These are phyloP conservation scores for Magnolia sinica DNA, from an alignment of 164 flowering plant species.

Conservation along the genomic window DNA sequence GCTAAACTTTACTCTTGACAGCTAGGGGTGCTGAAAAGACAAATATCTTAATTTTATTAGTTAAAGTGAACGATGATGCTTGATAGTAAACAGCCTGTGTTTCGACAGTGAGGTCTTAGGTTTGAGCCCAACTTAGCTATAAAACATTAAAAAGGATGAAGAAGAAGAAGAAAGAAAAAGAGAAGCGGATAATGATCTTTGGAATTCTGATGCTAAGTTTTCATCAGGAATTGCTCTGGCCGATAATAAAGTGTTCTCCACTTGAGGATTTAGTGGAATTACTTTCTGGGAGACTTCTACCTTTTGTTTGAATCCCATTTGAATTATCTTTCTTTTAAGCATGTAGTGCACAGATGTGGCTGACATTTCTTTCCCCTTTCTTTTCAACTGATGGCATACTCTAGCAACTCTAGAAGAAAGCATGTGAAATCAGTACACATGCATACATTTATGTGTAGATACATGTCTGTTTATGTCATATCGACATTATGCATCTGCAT, in stretches of 20 bases:
- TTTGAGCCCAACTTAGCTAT: no score
- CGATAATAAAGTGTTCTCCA: neutral
- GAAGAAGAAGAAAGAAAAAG: no score
- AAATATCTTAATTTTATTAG: no score
- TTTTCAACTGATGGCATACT: neutral
- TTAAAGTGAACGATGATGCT: no score
- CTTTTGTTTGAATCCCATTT: neutral
- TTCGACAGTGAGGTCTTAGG: no score
- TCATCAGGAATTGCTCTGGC: no score
- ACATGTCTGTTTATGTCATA: neutral
- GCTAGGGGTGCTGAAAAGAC: neutral
- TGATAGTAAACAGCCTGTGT: no score
- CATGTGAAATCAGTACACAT: neutral
- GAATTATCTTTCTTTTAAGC: neutral
- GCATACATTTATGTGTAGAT: neutral
- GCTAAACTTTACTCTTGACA: neutral
- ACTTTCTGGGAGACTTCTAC: neutral
- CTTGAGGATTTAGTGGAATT: neutral
- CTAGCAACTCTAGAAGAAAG: neutral
- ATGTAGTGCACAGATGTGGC: neutral
- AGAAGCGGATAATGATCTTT: no score
- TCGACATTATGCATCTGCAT: neutral
- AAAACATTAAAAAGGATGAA: no score
- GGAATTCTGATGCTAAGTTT: no score
- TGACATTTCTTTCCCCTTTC: neutral